These are phyloP conservation scores for Aspergillus sojae DNA, from an alignment of 2,329 filamentous ascomycete species.

Conservation along the genomic window DNA sequence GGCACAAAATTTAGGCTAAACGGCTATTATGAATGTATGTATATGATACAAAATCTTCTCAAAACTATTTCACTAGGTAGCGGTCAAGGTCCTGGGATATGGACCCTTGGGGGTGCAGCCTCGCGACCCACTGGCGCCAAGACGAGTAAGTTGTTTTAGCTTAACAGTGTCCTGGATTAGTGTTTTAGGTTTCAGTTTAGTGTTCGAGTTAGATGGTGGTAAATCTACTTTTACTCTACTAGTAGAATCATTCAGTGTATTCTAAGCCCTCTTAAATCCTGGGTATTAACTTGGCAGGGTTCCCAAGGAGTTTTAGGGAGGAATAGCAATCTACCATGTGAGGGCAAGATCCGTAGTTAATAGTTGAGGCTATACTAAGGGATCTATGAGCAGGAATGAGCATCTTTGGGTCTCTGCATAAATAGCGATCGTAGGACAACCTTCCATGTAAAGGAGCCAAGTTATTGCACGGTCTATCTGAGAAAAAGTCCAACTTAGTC, in stretches of 20 bases:
- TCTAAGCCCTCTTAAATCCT: not conserved
- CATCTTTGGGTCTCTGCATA: not conserved
- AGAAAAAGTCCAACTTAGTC: not conserved
- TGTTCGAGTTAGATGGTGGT: not conserved
- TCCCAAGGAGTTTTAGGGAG: not conserved
- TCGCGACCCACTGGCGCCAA: not conserved
- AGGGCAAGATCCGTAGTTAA: not conserved
- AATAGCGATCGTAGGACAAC: not conserved
- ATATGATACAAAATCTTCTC: not conserved
- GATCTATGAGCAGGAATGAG: not conserved
- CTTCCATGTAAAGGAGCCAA: not conserved
- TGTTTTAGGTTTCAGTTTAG: not conserved
- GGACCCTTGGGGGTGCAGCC: not conserved
- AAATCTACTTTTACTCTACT: not conserved
- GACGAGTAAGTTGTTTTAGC: not conserved
- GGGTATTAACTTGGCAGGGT: slow-evolving; percentile 1
- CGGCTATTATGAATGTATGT: not conserved
- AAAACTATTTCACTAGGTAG: not conserved
- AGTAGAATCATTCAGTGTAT: not conserved
- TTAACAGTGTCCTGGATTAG: not conserved
- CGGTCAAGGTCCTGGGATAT: not conserved
- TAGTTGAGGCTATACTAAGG: not conserved
- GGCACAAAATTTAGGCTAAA: not conserved
- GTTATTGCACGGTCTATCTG: not conserved
- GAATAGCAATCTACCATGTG: not conserved